Evolutionary conservation across 768 basidiomycete genomes (phyloP), one percentile per base, ranked within the genome.

Genomic region (Boletus subparvulus): DNA sequence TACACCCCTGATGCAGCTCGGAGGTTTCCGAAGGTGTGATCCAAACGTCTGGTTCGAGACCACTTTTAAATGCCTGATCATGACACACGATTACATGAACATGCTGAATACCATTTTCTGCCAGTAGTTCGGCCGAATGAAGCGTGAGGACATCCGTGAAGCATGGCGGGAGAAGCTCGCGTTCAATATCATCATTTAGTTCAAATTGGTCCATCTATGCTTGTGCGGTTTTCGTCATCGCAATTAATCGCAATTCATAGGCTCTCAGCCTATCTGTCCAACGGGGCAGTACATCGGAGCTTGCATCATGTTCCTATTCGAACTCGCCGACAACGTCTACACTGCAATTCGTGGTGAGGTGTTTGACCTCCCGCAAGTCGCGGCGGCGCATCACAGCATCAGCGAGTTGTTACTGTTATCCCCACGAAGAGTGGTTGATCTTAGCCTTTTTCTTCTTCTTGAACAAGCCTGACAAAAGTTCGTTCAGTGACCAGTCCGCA

Each of bases 271-370:
- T 21, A 98, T 99, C 71, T 99, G 97, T 68, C 97, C 97, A 2
- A 92, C 87, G 60, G 87, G 97, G 65, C 89, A 91, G 84, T 62
- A 73, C 77, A 6, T 75, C 76, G 26, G 97, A 98, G 70, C 75
- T 99, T 41, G 78, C 83, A 4, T 78, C 80, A 5, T 92, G 94
- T 68, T 87, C 83, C n/a, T 78, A 73, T 43, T 60, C 75, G 59
- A 74, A 81, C 62, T 79, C 78, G 50, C 85, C 91, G 0, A 88
- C 59, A 88, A 90, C 54, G 90, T 90, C 40, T 88, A 86, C 65
- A 86, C 88, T 0, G 77, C 88, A 3, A 86, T 99, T 62, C 85
- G 94, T 4, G 97, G 97, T 14, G 97, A 99, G 71, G 91, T 96
- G 2, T 98, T 99, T 65, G 92, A 98, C 66, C 78, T 98, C 45